Base-by-base conservation (phyloP, 2,329 filamentous ascomycete genomes). In the Tolypocladium amazonense region DNA sequence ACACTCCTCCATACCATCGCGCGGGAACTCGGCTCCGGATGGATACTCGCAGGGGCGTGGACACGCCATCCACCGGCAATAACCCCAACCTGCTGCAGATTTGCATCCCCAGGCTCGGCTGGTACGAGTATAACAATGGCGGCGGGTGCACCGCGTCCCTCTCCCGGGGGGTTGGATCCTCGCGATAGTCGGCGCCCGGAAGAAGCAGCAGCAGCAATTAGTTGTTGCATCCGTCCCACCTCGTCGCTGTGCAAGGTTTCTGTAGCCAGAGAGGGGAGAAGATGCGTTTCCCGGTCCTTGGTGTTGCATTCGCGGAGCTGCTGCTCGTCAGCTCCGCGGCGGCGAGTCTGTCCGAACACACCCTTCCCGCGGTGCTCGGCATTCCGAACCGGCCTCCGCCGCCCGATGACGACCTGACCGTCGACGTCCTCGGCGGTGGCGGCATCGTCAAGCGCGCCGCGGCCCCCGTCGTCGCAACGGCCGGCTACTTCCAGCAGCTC, bases 401-500 rank as follows among this genome's bases (percentile, higher is more conserved):
- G n/a, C 39, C 38, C 14, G 38, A 43, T 18, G 38, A 57, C 25
- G 53, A 56, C 12, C 12, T 39, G 14, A 35, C 11, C 3, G 35
- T 56, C 35, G 53, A 39, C 35, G 27, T 39, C 25, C 37, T 39
- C 38, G 14, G 20, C 56, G 25, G 38, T 18, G 37, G 20, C 38
- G 38, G 38, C 39, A 14, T 45, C 18, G 41, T 20, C n/a, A n/a
- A 33, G 30, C 35, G 23, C 56, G 41, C n/a, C 4, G 33, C 25
- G 4, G 15, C 38, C 2, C 37, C 52, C 27, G 35, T 12, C 12
- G 43, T 20, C 25, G 56, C 59, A 53, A 43, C 56, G 37, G 30
- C 56, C 41, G 66, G 61, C 47, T 65, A 61, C 52, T 85, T 84
- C 61, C 68, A 79, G 62, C 84, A 86, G 68, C 73, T 81, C 58